Evolutionary conservation across 176 grass and related monocot genomes (phyloP).

Genomic region (Cenchrus fungigraminus): DNA sequence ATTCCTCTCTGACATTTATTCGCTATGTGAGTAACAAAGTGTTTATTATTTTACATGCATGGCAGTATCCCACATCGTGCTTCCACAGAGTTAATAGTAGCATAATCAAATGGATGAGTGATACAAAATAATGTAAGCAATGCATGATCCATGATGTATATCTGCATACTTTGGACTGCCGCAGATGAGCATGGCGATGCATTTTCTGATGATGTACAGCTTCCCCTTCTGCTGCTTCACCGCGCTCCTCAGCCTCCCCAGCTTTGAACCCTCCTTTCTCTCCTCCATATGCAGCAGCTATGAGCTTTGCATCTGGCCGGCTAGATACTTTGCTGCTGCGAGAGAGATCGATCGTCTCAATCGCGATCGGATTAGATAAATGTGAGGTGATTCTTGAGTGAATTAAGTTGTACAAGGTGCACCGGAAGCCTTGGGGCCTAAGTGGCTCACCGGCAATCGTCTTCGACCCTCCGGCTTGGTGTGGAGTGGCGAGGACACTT

Average conservation of each 20-base stretch:
- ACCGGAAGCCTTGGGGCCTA: too few relatives aligned
- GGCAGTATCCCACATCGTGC: background rate
- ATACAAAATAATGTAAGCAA: background rate
- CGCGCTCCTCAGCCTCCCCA: constrained; percentile 50
- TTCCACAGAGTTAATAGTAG: background rate
- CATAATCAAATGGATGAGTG: background rate
- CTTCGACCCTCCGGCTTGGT: too few relatives aligned
- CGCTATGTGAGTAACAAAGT: background rate
- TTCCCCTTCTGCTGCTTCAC: constrained; percentile 71
- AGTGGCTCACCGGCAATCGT: too few relatives aligned
- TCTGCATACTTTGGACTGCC: constrained; percentile 49
- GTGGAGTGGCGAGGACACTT: too few relatives aligned
- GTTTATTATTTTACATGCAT: background rate
- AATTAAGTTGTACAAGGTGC: too few relatives aligned
- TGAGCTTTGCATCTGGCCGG: background rate
- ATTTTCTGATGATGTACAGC: constrained; percentile 68
- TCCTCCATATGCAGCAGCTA: constrained; percentile 19
- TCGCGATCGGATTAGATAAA: background rate
- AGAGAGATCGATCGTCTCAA: background rate
- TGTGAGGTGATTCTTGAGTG: too few relatives aligned
- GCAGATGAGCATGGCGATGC: constrained; percentile 75
- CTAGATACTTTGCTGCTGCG: background rate
- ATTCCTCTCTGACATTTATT: background rate
- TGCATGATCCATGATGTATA: background rate
- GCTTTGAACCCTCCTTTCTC: constrained; percentile 29